Conservation (phyloP, 2,329 filamentous ascomycete species). For the Aquanectria penicillioides region DNA sequence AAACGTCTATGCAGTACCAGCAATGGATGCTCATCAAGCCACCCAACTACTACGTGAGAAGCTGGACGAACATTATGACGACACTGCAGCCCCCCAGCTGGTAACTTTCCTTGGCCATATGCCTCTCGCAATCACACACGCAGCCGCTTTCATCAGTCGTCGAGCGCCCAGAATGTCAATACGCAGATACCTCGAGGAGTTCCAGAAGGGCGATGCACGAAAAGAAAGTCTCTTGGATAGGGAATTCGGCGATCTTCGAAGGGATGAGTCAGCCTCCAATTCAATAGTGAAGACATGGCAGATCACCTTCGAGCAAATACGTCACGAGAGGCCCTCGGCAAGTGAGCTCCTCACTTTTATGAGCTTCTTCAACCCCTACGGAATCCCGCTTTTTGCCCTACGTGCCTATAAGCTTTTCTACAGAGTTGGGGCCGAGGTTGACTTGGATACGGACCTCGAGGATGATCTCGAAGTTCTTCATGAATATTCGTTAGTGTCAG, state of each 20-base stretch:
- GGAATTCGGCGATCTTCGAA: constrained; percentile 36
- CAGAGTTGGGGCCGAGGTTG: not conserved
- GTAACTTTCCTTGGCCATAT: not conserved
- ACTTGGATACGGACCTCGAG: constrained; percentile 10
- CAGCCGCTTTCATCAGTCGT: not conserved
- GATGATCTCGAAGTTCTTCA: constrained; percentile 25
- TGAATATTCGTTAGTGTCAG: constrained; percentile 15
- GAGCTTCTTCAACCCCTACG: constrained; percentile 28
- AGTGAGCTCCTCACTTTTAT: constrained; percentile 20
- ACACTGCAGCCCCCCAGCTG: not conserved
- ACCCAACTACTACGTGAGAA: not conserved
- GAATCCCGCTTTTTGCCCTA: constrained; percentile 16
- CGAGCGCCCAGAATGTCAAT: constrained; percentile 29
- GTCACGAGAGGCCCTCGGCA: not conserved
- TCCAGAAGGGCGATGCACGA: constrained; percentile 42
- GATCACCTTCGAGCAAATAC: constrained; percentile 26
- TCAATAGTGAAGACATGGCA: constrained; percentile 23
- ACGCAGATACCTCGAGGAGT: constrained; percentile 43
- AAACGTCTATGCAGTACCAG: not conserved
- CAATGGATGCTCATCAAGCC: not conserved
- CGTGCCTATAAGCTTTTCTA: not conserved
- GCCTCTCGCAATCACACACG: constrained; percentile 9
- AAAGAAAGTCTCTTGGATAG: constrained; percentile 37
- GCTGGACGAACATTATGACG: not conserved
- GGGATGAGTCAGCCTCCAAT: constrained; percentile 22